These are phyloP conservation scores for Aschersonia sp. DNA, from an alignment of 2,329 filamentous ascomycete genomes.

Conservation along the genomic window DNA sequence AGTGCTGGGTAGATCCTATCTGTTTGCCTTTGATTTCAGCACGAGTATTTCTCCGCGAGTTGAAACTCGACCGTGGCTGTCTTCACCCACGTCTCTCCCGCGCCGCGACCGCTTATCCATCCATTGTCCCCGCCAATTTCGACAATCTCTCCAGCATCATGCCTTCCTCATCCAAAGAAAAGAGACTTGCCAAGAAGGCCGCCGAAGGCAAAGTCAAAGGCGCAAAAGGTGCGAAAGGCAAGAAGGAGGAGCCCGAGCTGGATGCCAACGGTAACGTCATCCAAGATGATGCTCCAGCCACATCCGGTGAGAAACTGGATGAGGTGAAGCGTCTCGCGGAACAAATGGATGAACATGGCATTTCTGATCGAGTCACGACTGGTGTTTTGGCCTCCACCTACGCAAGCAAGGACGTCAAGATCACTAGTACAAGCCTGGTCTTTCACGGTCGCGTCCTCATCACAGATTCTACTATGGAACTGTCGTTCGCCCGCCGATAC, in stretches of 20 bases:
- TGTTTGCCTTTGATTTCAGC: too few relatives aligned
- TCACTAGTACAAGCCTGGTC: slow-evolving; percentile 81
- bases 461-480: slow-evolving; percentile 83
- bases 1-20: too few relatives aligned
- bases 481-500: slow-evolving; percentile 86
- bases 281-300: slow-evolving; percentile 50
- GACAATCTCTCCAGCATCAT: slow-evolving; percentile 27
- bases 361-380: slow-evolving; percentile 96
- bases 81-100: not conserved
- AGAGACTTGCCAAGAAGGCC: slow-evolving; percentile 57
- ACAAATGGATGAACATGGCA: slow-evolving; percentile 90
- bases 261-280: slow-evolving; percentile 47
- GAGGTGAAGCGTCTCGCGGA: slow-evolving; percentile 77
- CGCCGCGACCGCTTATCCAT: slow-evolving; percentile 1
- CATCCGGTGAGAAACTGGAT: slow-evolving; percentile 57
- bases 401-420: slow-evolving; percentile 89
- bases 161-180: slow-evolving; percentile 58
- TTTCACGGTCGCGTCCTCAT: slow-evolving; percentile 97
- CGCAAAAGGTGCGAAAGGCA: slow-evolving; percentile 51
- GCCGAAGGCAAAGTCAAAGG: slow-evolving; percentile 70
- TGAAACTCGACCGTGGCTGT: slow-evolving; percentile 1
- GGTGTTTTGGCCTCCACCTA: slow-evolving; percentile 81
- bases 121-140: slow-evolving; percentile 3
- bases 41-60: too few relatives aligned
- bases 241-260: slow-evolving; percentile 55